These are phyloP conservation scores for Salix purpurea DNA, from an alignment of 345 rosid genomes.

Conservation along the genomic window DNA sequence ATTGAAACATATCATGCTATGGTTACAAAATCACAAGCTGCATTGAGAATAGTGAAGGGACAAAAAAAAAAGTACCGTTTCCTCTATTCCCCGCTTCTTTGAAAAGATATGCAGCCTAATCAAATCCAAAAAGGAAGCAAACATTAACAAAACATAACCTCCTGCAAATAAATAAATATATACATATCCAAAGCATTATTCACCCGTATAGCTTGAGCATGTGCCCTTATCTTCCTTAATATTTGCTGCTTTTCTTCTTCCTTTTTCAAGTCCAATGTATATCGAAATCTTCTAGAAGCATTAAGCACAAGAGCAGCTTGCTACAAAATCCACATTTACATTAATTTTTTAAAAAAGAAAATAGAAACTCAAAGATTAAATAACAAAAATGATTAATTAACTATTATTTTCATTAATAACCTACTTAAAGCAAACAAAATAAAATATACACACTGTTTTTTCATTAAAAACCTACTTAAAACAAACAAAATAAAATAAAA, in stretches of 20 bases:
- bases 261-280: slow-evolving; percentile 87
- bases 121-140: background rate
- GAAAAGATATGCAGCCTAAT: slow-evolving; percentile 31
- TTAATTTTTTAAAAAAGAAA: background rate
- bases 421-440: too few species aligned
- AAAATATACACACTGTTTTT: too few species aligned
- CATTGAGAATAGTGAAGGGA: background rate
- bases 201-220: slow-evolving; percentile 86
- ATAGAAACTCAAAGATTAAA: too few species aligned
- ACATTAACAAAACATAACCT: background rate
- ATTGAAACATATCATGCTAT: background rate
- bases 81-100: slow-evolving; percentile 15
- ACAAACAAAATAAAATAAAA: too few species aligned
- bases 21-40: background rate
- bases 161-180: background rate
- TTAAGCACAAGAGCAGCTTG: slow-evolving; percentile 95
- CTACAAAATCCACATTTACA: slow-evolving; percentile 26
- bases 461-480: too few species aligned
- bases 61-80: slow-evolving; percentile 12
- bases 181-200: slow-evolving; percentile 15
- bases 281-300: slow-evolving; percentile 93
- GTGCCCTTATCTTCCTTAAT: slow-evolving; percentile 83
- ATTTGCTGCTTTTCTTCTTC: slow-evolving; percentile 70
- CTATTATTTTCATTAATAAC: background rate
- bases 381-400: background rate